phyloP scores from a whole-genome alignment of 2,329 filamentous ascomycete species.

The Graphilbum ipis-grandicollis region DNA sequence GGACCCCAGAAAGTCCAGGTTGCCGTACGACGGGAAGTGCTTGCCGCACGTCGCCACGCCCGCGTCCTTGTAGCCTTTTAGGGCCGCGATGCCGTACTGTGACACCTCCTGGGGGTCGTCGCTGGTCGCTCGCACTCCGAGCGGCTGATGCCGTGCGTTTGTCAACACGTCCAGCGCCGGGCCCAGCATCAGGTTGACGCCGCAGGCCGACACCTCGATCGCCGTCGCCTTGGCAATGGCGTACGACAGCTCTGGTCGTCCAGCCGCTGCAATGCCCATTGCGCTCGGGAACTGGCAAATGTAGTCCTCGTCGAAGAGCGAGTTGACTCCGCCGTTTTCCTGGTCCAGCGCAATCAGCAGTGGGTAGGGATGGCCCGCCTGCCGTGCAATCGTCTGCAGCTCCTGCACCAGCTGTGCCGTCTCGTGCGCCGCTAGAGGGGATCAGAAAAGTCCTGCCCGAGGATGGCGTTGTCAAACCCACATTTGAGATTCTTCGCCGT shows the following conservation, averaged over 20 bases:
- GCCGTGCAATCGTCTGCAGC: constrained; percentile 77
- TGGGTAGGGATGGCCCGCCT: constrained; percentile 78
- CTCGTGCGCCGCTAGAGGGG: constrained; percentile 63
- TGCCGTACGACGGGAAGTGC: constrained; percentile 92
- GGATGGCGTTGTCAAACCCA: constrained; percentile 19
- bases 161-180: constrained; percentile 88
- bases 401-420: constrained; percentile 79
- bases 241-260: constrained; percentile 69
- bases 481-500: constrained; percentile 78
- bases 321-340: constrained; percentile 96
- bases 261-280: constrained; percentile 91
- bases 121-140: constrained; percentile 76
- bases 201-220: constrained; percentile 79
- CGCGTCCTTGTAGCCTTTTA: constrained; percentile 85
- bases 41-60: constrained; percentile 83
- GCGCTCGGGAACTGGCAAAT: constrained; percentile 93
- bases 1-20: constrained; percentile 82
- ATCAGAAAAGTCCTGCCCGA: neutral
- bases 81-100: constrained; percentile 74
- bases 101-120: constrained; percentile 94
- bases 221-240: constrained; percentile 86
- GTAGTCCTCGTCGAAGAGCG: constrained; percentile 85
- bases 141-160: constrained; percentile 76
- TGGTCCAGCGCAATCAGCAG: constrained; percentile 86
- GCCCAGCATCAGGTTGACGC: constrained; percentile 89